Evolutionary conservation across 345 rosid genomes (phyloP), one percentile per base, ranked within the genome.

Genomic region (Schrenkiella parvula): DNA sequence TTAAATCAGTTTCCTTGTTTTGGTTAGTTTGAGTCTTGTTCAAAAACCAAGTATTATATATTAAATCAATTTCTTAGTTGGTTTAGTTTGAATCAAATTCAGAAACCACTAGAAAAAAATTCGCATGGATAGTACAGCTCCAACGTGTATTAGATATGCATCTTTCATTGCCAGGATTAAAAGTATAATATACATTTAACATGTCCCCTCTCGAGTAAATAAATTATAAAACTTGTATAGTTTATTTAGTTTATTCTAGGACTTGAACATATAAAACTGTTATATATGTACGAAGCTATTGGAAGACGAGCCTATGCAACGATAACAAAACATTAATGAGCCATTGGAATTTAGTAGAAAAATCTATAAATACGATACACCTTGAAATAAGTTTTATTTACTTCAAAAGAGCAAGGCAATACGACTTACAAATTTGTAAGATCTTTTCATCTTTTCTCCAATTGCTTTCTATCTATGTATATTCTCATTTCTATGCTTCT

Each of bases 221-320:
- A 52, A 22, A 37, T 23, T 10, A 66, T 47, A 34, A n/a, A 35
- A 37, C 25, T 50, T 66, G 22, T 34, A 12, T 25, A 51, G 4
- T 51, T 25, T 13, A 1, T 25, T 51, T 14, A 2, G 9, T 34
- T 21, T 34, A 48, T 23, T 50, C 35, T 35, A 64, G 50, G 12
- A 26, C 38, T 15, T 2, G 13, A 67, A 53, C 51, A 26, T 67
- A 38, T 53, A 53, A 26, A 67, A 25, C 38, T 67, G 21, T 41
- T 54, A 69, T 44, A 32, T 22, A 69, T 31, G 55, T 55, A 56
- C 55, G 23, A 55, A 31, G 39, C 11, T 42, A 56, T 55, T 56
- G 65, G 35, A 56, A 14, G 25, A 22, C 65, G 73, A 43, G 73
- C 73, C 64, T 55, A 68, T 55, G 43, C 55, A 54, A 5, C 54